Conservation (phyloP, 2,329 filamentous ascomycete genomes). For the Gaeumannomyces sp. region DNA sequence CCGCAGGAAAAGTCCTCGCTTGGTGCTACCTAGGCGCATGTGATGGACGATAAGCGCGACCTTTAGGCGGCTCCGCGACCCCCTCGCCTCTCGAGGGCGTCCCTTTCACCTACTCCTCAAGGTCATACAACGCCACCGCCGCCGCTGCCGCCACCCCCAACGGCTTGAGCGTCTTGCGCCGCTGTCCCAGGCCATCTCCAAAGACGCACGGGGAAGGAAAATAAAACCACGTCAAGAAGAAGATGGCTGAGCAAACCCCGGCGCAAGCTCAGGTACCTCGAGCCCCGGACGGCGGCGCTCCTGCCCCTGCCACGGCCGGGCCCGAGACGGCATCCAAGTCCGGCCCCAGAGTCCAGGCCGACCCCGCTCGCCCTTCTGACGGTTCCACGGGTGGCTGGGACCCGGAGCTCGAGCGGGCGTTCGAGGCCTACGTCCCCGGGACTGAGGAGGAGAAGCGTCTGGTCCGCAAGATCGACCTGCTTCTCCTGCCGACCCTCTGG, state of each 20-base stretch:
- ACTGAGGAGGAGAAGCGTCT: constrained; percentile 28
- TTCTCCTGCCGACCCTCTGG: constrained; percentile 42
- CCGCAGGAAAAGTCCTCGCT: neutral
- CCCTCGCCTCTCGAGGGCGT: too few relatives aligned
- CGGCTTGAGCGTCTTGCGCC: neutral
- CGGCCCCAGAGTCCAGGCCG: neutral
- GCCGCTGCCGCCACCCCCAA: too few relatives aligned
- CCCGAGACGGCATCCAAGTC: too few relatives aligned
- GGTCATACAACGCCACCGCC: neutral
- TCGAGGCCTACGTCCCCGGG: neutral
- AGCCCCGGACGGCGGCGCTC: neutral
- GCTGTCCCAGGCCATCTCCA: too few relatives aligned
- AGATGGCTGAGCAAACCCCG: neutral
- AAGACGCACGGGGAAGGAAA: too few relatives aligned
- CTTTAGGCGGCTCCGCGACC: too few relatives aligned
- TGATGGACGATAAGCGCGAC: neutral
- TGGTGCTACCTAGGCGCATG: neutral
- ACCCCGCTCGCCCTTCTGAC: neutral
- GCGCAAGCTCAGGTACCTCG: neutral
- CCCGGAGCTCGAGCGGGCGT: neutral
- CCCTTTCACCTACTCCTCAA: too few relatives aligned
- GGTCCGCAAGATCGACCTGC: constrained; percentile 37
- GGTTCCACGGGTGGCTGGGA: neutral
- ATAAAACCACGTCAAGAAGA: neutral
- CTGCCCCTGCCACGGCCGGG: neutral